Percentiles rank a stretch among this genome's conserved stretches.
Evolutionary conservation across 2,329 filamentous ascomycete species (phyloP).

Genomic region (Calonectria henricotiae): DNA sequence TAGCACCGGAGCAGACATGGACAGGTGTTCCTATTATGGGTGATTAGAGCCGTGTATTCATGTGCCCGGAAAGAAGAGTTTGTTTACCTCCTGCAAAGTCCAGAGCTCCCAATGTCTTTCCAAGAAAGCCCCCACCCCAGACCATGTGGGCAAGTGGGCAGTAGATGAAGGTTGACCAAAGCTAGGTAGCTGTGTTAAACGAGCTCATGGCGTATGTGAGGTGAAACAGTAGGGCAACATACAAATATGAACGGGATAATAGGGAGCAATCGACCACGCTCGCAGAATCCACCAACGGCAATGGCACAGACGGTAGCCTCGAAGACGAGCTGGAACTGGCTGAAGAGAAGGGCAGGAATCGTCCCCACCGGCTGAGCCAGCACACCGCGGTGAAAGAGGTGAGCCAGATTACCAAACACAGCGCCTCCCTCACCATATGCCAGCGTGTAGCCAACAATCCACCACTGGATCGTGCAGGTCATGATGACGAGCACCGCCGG

Average conservation of each 20-base stretch:
- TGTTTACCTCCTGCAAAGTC: constrained; percentile 42
- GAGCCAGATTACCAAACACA: constrained; percentile 32
- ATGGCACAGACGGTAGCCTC: constrained; percentile 43
- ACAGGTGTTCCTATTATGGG: constrained; percentile 38
- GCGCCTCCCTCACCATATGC: constrained; percentile 42
- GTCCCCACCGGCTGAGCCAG: constrained; percentile 40
- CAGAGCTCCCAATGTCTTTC: constrained; percentile 37
- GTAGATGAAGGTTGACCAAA: constrained; percentile 43
- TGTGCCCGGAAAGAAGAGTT: neutral
- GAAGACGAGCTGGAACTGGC: constrained; percentile 45
- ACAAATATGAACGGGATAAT: constrained; percentile 42
- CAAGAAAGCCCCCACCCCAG: constrained; percentile 42
- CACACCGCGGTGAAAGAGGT: constrained; percentile 42
- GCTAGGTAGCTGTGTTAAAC: constrained; percentile 30
- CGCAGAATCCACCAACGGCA: constrained; percentile 40
- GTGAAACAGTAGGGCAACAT: neutral
- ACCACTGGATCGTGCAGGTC: constrained; percentile 43
- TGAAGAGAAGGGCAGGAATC: constrained; percentile 42
- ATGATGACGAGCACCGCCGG: constrained; percentile 41
- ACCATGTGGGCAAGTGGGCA: constrained; percentile 45
- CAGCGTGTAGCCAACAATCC: constrained; percentile 41
- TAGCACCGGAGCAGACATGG: constrained; percentile 41
- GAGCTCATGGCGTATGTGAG: neutral
- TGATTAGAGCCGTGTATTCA: neutral
- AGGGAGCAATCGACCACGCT: constrained; percentile 40